A percentile compares a stretch with the other conserved stretches of the same genome.
These are phyloP conservation scores for Citrus cavaleriei DNA, from an alignment of 345 rosid species.

Conservation along the genomic window DNA sequence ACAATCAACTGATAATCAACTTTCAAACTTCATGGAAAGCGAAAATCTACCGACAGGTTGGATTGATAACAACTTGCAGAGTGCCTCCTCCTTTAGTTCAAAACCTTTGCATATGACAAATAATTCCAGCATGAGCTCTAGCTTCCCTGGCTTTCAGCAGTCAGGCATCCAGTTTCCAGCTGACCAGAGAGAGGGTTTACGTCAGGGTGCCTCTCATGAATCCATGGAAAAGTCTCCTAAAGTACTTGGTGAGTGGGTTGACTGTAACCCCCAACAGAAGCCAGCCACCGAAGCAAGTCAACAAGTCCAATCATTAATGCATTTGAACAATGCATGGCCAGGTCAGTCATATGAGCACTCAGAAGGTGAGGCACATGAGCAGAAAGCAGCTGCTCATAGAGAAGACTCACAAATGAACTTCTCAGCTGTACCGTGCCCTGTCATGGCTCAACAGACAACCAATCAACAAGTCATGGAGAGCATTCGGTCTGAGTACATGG, in stretches of 20 bases:
- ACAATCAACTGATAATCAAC: conserved; percentile 40
- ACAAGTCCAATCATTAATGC: conserved; percentile 31
- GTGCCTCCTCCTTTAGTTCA: conserved; percentile 30
- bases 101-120: conserved; percentile 26
- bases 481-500: conserved; percentile 13
- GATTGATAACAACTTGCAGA: conserved; percentile 44
- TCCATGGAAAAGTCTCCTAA: conserved; percentile 35
- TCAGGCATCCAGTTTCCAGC: conserved; percentile 29
- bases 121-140: conserved; percentile 28
- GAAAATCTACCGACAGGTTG: conserved; percentile 51
- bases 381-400: conserved; percentile 12
- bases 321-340: conserved; percentile 35
- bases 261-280: conserved; percentile 36
- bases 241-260: conserved; percentile 35
- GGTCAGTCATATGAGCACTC: conserved; percentile 33
- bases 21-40: conserved; percentile 36
- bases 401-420: conserved; percentile 13
- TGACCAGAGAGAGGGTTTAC: conserved; percentile 31
- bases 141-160: conserved; percentile 53
- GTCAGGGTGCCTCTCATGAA: conserved; percentile 30
- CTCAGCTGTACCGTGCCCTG: background rate
- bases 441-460: conserved; percentile 5
- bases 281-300: conserved; percentile 24
- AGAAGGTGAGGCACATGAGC: conserved; percentile 16
- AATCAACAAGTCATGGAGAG: conserved; percentile 4